Evolutionary conservation across 73 alveolate genomes (phyloP).

Genomic region (Blepharisma stoltei): DNA sequence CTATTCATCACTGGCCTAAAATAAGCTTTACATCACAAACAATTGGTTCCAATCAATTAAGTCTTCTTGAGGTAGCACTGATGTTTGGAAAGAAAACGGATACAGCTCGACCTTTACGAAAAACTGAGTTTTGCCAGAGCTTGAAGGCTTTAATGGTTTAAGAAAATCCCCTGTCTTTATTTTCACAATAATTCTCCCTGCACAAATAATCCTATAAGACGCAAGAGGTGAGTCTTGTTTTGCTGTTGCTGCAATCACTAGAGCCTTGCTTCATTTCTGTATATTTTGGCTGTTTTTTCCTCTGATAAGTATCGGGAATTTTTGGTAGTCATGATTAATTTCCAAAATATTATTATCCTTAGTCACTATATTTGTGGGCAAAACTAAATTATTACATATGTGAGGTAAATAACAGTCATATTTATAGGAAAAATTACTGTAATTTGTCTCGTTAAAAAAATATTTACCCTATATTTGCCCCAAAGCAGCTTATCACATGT

Average conservation of each 20-base stretch:
- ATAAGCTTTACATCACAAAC: constrained; percentile 6
- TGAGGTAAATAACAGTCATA: no score
- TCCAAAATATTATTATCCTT: neutral
- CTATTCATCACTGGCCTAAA: constrained; percentile 9
- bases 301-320: neutral
- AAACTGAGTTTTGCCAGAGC: neutral
- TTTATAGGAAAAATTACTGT: no score
- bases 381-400: no score
- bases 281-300: neutral
- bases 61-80: neutral
- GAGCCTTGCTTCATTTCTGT: neutral
- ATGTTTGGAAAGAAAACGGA: neutral
- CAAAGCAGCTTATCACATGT: no score
- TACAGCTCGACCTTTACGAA: neutral
- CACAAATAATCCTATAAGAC: neutral
- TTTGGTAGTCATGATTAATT: constrained; percentile 8
- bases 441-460: no score
- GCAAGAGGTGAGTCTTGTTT: neutral
- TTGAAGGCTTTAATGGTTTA: neutral
- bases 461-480: no score
- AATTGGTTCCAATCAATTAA: neutral
- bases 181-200: neutral
- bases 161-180: neutral
- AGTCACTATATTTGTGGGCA: no score
- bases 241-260: neutral